Evolutionary conservation across 78 protist genomes (phyloP).

Genomic region (Trichosphaerium sp.): DNA sequence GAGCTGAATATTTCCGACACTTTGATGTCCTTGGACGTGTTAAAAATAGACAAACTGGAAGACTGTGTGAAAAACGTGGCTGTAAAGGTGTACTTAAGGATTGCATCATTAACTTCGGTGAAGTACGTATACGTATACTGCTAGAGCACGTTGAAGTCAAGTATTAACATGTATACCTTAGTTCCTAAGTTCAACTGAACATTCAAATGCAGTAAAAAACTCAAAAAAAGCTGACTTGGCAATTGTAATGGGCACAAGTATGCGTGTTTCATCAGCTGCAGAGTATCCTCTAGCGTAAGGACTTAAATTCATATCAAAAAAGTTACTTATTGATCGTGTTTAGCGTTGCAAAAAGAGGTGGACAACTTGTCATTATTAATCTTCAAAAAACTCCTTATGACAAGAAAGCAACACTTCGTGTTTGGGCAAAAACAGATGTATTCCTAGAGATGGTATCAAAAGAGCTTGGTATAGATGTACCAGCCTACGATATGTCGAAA

Average conservation of each 20-base stretch:
- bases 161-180: not conserved
- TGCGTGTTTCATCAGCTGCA: slow-evolving; percentile 24
- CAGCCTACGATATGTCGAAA: no score
- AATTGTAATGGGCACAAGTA: slow-evolving; percentile 23
- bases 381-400: slow-evolving; percentile 28
- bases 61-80: not conserved
- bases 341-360: not conserved
- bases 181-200: not conserved
- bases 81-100: slow-evolving; percentile 3
- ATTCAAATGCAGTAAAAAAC: not conserved
- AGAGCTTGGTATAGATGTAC: no score
- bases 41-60: not conserved
- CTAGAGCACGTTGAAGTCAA: not conserved
- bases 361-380: slow-evolving; percentile 5
- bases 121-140: not conserved
- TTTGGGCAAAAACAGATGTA: slow-evolving; percentile 12
- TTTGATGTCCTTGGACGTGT: not conserved
- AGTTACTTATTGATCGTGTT: no score
- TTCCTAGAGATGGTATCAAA: no score
- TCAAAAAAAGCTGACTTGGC: not conserved
- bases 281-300: no score
- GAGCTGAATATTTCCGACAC: not conserved
- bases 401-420: not conserved
- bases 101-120: not conserved
- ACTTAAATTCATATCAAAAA: no score